phyloP scores from a whole-genome alignment of 179 eudicot genomes.

The Nepenthes alata region DNA sequence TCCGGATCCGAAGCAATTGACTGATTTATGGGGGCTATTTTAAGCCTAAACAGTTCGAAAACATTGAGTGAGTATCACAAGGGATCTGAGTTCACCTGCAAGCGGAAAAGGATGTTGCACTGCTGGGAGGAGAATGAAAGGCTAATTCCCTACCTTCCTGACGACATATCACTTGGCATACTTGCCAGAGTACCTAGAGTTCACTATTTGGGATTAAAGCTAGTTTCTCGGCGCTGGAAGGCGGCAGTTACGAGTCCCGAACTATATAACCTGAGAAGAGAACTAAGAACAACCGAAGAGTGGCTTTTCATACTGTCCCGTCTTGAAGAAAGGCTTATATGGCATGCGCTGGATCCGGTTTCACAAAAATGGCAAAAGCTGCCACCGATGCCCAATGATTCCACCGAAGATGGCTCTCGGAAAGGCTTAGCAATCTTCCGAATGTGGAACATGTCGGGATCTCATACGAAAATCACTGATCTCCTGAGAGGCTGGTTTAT shows the following conservation, averaged over 20 bases:
- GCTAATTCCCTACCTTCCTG: slow-evolving; percentile 76
- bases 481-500: slow-evolving; percentile 70
- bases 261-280: slow-evolving; percentile 56
- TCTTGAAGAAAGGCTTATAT: slow-evolving; percentile 34
- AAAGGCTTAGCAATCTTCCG: slow-evolving; percentile 38
- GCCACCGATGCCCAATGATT: slow-evolving; percentile 61
- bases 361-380: slow-evolving; percentile 64
- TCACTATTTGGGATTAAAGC: slow-evolving; percentile 36
- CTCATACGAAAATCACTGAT: slow-evolving; percentile 52
- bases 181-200: slow-evolving; percentile 80
- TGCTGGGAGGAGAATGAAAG: slow-evolving; percentile 45
- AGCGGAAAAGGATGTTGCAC: slow-evolving; percentile 50
- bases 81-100: slow-evolving; percentile 19
- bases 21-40: slow-evolving; percentile 50
- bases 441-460: slow-evolving; percentile 51
- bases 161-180: slow-evolving; percentile 82
- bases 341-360: slow-evolving; percentile 76
- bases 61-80: slow-evolving; percentile 17
- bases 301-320: slow-evolving; percentile 76
- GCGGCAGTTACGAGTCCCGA: slow-evolving; percentile 51
- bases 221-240: slow-evolving; percentile 77
- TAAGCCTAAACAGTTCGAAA: slow-evolving; percentile 36
- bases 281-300: slow-evolving; percentile 62
- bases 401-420: slow-evolving; percentile 29
- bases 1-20: no score